A percentile compares a stretch with the other conserved stretches of the same genome.
phyloP scores from a whole-genome alignment of 108 stramenopile genomes.

The Parietichytrium sp. region DNA sequence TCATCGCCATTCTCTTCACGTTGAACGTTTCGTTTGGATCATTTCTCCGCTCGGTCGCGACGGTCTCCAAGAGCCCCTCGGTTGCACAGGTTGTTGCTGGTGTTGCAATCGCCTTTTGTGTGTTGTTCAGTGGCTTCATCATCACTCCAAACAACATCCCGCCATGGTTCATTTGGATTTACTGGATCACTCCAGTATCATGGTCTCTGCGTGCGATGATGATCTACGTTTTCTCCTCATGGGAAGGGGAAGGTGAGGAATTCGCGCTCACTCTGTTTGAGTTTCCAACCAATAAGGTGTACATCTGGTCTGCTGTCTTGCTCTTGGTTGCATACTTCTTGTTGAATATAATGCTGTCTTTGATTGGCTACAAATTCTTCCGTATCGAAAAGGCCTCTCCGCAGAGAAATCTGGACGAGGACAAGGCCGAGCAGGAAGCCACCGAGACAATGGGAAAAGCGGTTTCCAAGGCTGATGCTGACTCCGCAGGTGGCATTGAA shows the following conservation, averaged over 20 bases:
- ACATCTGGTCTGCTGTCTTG: conserved; percentile 12
- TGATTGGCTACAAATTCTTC: conserved; percentile 2
- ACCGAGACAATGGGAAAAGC: too few relatives aligned
- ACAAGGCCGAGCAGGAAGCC: too few relatives aligned
- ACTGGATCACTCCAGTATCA: conserved; percentile 35
- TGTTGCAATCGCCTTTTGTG: conserved; percentile 45
- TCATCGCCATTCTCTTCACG: neutral
- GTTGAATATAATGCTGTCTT: neutral
- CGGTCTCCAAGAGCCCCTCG: conserved; percentile 45
- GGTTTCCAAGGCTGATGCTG: too few relatives aligned
- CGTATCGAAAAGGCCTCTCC: too few relatives aligned
- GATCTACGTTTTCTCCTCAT: neutral
- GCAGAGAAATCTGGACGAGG: too few relatives aligned
- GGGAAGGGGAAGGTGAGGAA: neutral
- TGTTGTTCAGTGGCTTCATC: conserved; percentile 62
- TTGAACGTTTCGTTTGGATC: neutral
- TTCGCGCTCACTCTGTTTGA: conserved; percentile 32
- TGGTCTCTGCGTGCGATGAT: neutral
- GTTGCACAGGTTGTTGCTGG: conserved; percentile 49
- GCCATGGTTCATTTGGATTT: conserved; percentile 3
- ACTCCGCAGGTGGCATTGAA: too few relatives aligned
- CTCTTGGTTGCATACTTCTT: neutral
- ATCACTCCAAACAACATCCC: conserved; percentile 41
- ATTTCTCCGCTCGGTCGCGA: conserved; percentile 43
- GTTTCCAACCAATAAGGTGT: neutral